A percentile compares a stretch with the other conserved stretches of the same genome.
Evolutionary conservation across 495 filamentous ascomycete genomes (phyloP).

Genomic region (Daldinia decipiens): DNA sequence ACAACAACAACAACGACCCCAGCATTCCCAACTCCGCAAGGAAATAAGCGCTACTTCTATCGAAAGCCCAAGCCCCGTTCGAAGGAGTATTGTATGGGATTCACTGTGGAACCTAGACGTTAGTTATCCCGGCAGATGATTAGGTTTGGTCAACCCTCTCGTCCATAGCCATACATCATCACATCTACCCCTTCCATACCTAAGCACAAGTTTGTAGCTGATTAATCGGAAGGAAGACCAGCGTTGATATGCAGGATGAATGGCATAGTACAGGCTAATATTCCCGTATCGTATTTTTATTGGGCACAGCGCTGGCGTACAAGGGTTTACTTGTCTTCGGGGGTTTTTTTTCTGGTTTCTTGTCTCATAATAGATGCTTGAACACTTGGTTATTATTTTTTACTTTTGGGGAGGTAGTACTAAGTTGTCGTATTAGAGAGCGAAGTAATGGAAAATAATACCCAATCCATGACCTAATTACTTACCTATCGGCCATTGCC

Average conservation of each 20-base stretch:
- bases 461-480: slow-evolving; percentile 8
- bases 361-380: slow-evolving; percentile 21
- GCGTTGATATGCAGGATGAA: slow-evolving; percentile 15
- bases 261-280: slow-evolving; percentile 25
- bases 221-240: slow-evolving; percentile 4
- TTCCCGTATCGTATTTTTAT: slow-evolving; percentile 14
- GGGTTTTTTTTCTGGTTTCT: slow-evolving; percentile 6
- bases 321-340: background rate
- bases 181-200: background rate
- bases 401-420: slow-evolving; percentile 2
- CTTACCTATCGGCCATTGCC: background rate
- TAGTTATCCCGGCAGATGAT: slow-evolving; percentile 51
- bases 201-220: background rate
- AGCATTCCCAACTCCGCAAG: slow-evolving; percentile 43
- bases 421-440: slow-evolving; percentile 26
- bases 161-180: background rate
- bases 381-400: slow-evolving; percentile 9
- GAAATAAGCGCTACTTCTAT: slow-evolving; percentile 47
- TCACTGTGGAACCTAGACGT: slow-evolving; percentile 64
- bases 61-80: slow-evolving; percentile 50
- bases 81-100: slow-evolving; percentile 63
- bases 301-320: slow-evolving; percentile 39
- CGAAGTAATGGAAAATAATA: slow-evolving; percentile 13
- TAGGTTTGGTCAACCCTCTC: slow-evolving; percentile 3
- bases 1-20: slow-evolving; percentile 14